Evolutionary conservation across 352 stramenopile genomes (phyloP).

Genomic region (Phytophthora brassicae): DNA sequence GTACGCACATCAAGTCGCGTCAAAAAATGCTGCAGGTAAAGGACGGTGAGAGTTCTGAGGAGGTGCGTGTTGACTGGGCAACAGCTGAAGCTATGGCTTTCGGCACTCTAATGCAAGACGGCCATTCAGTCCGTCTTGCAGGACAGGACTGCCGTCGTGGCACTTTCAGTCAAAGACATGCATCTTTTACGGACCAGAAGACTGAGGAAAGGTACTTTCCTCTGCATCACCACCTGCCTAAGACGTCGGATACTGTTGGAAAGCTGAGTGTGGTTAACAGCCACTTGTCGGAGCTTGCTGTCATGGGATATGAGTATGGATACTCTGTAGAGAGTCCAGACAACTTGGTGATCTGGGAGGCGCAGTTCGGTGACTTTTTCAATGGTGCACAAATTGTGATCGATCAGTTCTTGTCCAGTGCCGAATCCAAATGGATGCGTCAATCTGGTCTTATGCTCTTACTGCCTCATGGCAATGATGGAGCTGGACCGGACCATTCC

Average conservation of each 20-base stretch:
- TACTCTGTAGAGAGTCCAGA: slow-evolving; percentile 86
- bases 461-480: slow-evolving; percentile 88
- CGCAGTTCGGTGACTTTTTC: slow-evolving; percentile 91
- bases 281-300: slow-evolving; percentile 84
- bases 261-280: slow-evolving; percentile 76
- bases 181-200: slow-evolving; percentile 82
- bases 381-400: slow-evolving; percentile 90
- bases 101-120: slow-evolving; percentile 80
- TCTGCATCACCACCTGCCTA: slow-evolving; percentile 58
- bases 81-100: slow-evolving; percentile 89
- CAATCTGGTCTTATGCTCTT: slow-evolving; percentile 84
- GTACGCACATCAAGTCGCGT: slow-evolving; percentile 72
- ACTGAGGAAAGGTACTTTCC: slow-evolving; percentile 80
- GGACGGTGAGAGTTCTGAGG: slow-evolving; percentile 21
- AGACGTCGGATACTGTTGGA: slow-evolving; percentile 33
- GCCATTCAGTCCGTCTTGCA: slow-evolving; percentile 80
- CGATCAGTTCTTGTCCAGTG: slow-evolving; percentile 86
- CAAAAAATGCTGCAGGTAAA: slow-evolving; percentile 69
- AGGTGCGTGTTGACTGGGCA: slow-evolving; percentile 84
- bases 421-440: slow-evolving; percentile 90
- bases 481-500: slow-evolving; percentile 86
- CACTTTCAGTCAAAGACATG: slow-evolving; percentile 89
- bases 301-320: slow-evolving; percentile 90
- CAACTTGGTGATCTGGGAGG: slow-evolving; percentile 89
- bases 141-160: slow-evolving; percentile 88